phyloP scores from a whole-genome alignment of 2,329 filamentous ascomycete species.

The Chaetoscypha palmicola region DNA sequence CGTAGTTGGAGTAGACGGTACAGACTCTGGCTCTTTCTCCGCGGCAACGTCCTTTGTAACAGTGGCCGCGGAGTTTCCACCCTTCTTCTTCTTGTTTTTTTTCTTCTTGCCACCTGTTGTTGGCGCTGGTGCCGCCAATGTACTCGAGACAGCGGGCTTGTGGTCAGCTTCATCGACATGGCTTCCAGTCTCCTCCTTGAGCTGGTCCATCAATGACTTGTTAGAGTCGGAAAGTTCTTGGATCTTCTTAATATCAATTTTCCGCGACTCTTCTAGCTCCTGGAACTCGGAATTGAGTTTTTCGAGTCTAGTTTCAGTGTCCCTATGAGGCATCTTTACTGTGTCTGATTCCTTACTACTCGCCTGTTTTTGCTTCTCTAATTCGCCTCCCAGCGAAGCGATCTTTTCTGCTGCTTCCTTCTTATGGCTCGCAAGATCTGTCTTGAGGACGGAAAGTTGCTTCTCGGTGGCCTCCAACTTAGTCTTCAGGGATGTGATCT shows the following conservation, averaged over 20 bases:
- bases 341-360: constrained; percentile 14
- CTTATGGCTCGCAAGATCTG: constrained; percentile 19
- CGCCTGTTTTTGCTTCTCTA: constrained; percentile 15
- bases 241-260: constrained; percentile 18
- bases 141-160: constrained; percentile 9
- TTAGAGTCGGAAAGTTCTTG: constrained; percentile 21
- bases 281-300: constrained; percentile 22
- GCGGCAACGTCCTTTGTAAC: constrained; percentile 15
- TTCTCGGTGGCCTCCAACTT: constrained; percentile 24
- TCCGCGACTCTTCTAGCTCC: constrained; percentile 18
- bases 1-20: constrained; percentile 7
- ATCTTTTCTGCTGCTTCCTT: constrained; percentile 16
- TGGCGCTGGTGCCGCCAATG: constrained; percentile 15
- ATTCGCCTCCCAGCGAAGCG: constrained; percentile 15
- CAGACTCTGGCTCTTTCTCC: constrained; percentile 12
- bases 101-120: constrained; percentile 61
- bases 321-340: constrained; percentile 15
- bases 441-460: constrained; percentile 20
- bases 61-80: constrained; percentile 29
- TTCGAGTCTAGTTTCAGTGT: constrained; percentile 17
- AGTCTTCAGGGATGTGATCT: constrained; percentile 23
- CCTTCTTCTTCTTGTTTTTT: constrained; percentile 86
- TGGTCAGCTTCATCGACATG: constrained; percentile 14
- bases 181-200: constrained; percentile 10
- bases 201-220: constrained; percentile 15